Conservation (phyloP, 306 rosid species). For the Medicago arabica region DNA sequence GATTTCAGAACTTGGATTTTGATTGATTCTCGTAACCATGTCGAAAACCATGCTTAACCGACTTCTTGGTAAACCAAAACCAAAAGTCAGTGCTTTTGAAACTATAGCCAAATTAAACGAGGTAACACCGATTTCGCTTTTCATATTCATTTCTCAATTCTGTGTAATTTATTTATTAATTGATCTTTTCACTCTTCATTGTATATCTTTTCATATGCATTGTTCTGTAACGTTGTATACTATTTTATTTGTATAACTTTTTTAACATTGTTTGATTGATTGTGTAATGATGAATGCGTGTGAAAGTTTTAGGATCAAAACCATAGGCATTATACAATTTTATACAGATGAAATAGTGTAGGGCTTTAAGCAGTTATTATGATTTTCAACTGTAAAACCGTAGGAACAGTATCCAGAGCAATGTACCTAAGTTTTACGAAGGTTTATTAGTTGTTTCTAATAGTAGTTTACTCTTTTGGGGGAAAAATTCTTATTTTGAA, state of each 20-base stretch:
- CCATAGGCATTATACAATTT: too few relatives aligned
- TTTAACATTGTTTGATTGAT: background rate
- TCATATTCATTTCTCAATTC: too few relatives aligned
- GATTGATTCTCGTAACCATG: conserved; percentile 52
- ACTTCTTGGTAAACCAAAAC: conserved; percentile 82
- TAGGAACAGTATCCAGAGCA: too few relatives aligned
- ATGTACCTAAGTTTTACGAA: too few relatives aligned
- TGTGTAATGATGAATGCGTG: background rate
- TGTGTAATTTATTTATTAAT: background rate
- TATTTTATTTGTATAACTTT: background rate
- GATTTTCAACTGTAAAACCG: too few relatives aligned
- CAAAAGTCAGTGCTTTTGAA: conserved; percentile 68
- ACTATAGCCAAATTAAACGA: conserved; percentile 87
- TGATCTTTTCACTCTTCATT: background rate
- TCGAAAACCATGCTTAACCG: conserved; percentile 74
- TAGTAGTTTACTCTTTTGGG: conserved; percentile 5
- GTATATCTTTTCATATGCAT: background rate
- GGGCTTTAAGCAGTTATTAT: too few relatives aligned
- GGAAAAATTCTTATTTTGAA: conserved; percentile 6
- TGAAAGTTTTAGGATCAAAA: background rate
- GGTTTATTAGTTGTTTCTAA: too few relatives aligned
- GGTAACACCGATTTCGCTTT: conserved; percentile 59
- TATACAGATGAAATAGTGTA: too few relatives aligned
- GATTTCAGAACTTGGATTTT: conserved; percentile 24
- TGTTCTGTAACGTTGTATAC: background rate